phyloP scores from a whole-genome alignment of 371 early-diverging fungal genomes.

The Mucor plumbeus region DNA sequence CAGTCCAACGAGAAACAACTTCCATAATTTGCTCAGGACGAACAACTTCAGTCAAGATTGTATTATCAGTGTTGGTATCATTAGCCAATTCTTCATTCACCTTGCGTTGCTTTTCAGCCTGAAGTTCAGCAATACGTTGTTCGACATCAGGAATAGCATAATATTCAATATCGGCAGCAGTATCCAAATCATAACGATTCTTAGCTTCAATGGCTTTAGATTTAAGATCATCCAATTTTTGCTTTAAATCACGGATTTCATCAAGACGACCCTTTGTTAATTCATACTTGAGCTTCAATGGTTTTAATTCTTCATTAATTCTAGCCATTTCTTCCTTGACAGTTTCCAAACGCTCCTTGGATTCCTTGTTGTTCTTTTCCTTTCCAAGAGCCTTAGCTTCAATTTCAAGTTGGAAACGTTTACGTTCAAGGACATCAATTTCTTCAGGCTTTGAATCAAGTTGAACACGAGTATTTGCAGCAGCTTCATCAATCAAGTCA shows the following conservation, averaged over 20 bases:
- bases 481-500: slow-evolving; percentile 92
- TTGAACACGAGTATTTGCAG: slow-evolving; percentile 93
- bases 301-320: slow-evolving; percentile 85
- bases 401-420: slow-evolving; percentile 90
- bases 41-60: slow-evolving; percentile 80
- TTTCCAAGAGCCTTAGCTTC: slow-evolving; percentile 93
- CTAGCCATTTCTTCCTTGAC: slow-evolving; percentile 86
- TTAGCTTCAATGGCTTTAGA: slow-evolving; percentile 88
- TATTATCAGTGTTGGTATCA: slow-evolving; percentile 42
- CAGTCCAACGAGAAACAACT: slow-evolving; percentile 89
- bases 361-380: slow-evolving; percentile 85
- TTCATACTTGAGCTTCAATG: slow-evolving; percentile 87
- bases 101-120: slow-evolving; percentile 60
- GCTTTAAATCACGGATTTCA: slow-evolving; percentile 84
- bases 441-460: slow-evolving; percentile 95
- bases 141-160: slow-evolving; percentile 89
- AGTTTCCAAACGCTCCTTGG: slow-evolving; percentile 76
- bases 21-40: slow-evolving; percentile 87
- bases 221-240: slow-evolving; percentile 87
- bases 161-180: slow-evolving; percentile 86
- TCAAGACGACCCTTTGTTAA: slow-evolving; percentile 84
- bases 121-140: slow-evolving; percentile 62
- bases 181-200: slow-evolving; percentile 74
- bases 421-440: slow-evolving; percentile 93
- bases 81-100: slow-evolving; percentile 59